Percentiles rank a stretch among this genome's conserved stretches.
phyloP scores from a whole-genome alignment of 345 rosid species.

The Salix exigua region DNA sequence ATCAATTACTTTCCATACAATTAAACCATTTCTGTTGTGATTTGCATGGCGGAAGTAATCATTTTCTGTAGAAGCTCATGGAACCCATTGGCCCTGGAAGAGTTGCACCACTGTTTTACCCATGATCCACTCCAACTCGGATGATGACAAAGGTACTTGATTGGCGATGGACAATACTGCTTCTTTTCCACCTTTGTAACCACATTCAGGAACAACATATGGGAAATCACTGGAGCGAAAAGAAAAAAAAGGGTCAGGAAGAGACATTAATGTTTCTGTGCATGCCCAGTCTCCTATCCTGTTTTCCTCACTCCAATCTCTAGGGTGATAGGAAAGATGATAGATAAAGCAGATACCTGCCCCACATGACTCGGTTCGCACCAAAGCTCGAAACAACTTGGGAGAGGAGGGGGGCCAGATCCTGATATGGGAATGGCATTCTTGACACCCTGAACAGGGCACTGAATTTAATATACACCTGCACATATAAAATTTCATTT shows the following conservation, averaged over 20 bases:
- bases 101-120: slow-evolving; percentile 66
- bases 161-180: slow-evolving; percentile 48
- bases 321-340: background rate
- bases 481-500: slow-evolving; percentile 8
- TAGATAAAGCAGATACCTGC: slow-evolving; percentile 44
- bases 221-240: slow-evolving; percentile 78
- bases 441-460: slow-evolving; percentile 84
- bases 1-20: too few species aligned
- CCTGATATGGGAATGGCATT: slow-evolving; percentile 56
- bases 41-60: too few species aligned
- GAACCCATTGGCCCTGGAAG: slow-evolving; percentile 56
- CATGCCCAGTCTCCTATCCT: background rate
- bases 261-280: background rate
- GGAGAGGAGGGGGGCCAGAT: slow-evolving; percentile 52
- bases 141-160: slow-evolving; percentile 47
- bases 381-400: slow-evolving; percentile 63
- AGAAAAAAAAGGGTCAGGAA: background rate
- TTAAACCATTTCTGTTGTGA: too few species aligned
- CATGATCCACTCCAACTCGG: slow-evolving; percentile 71
- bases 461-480: slow-evolving; percentile 85
- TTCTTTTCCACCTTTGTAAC: slow-evolving; percentile 70
- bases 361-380: slow-evolving; percentile 86
- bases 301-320: background rate
- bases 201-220: slow-evolving; percentile 75
- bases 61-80: slow-evolving; percentile 7